A percentile compares a stretch with the other conserved stretches of the same genome.
phyloP scores from a whole-genome alignment of 192 early-diverging fungal genomes.

The Hyaloraphidium curvatum region DNA sequence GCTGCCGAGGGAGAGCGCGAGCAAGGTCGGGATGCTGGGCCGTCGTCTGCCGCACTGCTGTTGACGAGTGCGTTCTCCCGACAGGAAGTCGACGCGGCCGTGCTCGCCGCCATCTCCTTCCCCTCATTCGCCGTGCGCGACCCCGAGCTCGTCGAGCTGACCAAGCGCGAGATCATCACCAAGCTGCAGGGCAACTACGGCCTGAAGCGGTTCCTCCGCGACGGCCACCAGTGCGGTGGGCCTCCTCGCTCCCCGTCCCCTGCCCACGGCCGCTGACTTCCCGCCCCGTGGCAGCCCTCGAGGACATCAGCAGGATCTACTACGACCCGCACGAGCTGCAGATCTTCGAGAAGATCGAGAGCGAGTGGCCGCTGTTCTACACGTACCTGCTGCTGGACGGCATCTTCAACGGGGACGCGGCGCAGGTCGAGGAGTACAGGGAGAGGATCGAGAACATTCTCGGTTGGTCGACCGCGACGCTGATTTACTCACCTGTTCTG shows the following conservation, averaged over 20 bases:
- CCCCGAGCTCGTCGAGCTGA: slow-evolving; percentile 34
- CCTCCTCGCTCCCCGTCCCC: too few species aligned
- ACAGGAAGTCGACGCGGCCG: slow-evolving; percentile 12
- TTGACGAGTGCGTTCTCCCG: neutral
- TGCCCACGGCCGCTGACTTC: too few species aligned
- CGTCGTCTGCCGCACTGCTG: too few species aligned
- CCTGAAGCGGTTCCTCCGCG: slow-evolving; percentile 64
- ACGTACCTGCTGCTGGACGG: slow-evolving; percentile 74
- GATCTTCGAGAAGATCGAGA: slow-evolving; percentile 67
- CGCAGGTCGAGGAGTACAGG: slow-evolving; percentile 49
- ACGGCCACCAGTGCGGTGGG: slow-evolving; percentile 76
- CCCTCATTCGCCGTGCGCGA: slow-evolving; percentile 74
- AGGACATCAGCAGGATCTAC: slow-evolving; percentile 33
- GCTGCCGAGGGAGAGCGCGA: slow-evolving; percentile 65
- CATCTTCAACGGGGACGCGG: slow-evolving; percentile 41
- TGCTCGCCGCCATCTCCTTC: slow-evolving; percentile 67
- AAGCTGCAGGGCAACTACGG: slow-evolving; percentile 68
- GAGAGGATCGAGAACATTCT: slow-evolving; percentile 11
- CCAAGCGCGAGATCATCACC: slow-evolving; percentile 51
- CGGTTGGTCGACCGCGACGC: too few species aligned
- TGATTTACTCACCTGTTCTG: too few species aligned
- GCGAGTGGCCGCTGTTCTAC: slow-evolving; percentile 74
- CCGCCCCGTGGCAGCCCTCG: too few species aligned
- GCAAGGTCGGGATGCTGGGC: slow-evolving; percentile 56
- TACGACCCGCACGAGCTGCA: slow-evolving; percentile 66